phyloP scores from a whole-genome alignment of 2,329 filamentous ascomycete genomes.

The Colletotrichum scovillei region DNA sequence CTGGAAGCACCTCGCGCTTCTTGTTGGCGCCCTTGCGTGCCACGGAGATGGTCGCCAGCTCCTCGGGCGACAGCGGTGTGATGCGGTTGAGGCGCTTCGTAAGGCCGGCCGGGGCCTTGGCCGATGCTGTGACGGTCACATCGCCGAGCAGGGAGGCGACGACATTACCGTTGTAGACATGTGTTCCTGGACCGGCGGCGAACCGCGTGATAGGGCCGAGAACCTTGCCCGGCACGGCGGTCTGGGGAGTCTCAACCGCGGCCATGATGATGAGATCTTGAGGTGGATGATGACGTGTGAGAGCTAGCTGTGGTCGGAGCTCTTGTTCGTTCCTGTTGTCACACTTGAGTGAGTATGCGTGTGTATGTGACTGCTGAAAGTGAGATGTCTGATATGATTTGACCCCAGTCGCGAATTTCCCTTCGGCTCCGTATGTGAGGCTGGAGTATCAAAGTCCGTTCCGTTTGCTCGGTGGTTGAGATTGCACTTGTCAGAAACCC shows the following conservation, averaged over 20 bases:
- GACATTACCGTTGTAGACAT: constrained; percentile 80
- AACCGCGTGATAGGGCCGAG: constrained; percentile 77
- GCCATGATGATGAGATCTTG: constrained; percentile 41
- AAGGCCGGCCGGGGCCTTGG: constrained; percentile 60
- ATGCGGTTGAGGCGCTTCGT: constrained; percentile 71
- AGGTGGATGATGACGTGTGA: constrained; percentile 20
- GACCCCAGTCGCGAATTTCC: neutral
- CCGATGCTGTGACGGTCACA: constrained; percentile 65
- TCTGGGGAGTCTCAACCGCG: constrained; percentile 52
- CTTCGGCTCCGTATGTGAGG: constrained; percentile 10
- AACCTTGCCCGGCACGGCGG: constrained; percentile 85
- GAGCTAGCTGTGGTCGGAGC: neutral
- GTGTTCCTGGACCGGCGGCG: constrained; percentile 83
- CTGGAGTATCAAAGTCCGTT: constrained; percentile 9
- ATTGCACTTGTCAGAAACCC: constrained; percentile 25
- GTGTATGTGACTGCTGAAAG: neutral
- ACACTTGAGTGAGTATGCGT: neutral
- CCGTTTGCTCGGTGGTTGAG: constrained; percentile 18
- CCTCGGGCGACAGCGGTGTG: constrained; percentile 54
- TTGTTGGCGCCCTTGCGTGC: constrained; percentile 50
- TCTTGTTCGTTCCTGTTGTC: neutral
- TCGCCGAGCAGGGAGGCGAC: constrained; percentile 86
- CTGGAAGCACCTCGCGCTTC: constrained; percentile 80
- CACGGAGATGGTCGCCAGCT: constrained; percentile 67
- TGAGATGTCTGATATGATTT: neutral